Evolutionary conservation across 352 stramenopile genomes (phyloP), one percentile per base, ranked within the genome.

Genomic region (Elongisporangium undulatum): DNA sequence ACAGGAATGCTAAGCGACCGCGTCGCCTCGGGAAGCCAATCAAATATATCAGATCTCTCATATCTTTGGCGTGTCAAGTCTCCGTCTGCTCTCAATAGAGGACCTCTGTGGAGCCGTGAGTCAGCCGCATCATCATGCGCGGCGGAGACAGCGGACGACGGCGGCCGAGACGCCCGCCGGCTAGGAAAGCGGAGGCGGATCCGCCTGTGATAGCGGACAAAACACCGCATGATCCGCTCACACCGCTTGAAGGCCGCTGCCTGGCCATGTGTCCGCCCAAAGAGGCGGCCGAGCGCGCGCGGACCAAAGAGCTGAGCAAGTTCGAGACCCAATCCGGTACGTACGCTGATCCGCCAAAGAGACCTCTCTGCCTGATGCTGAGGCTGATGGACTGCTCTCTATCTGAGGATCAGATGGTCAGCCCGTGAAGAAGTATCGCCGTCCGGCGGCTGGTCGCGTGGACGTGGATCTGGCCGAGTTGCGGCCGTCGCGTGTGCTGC

Each of bases 361-460:
- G 19, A 15, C 9, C 19, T 51, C 23, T 19, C 12, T 52, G 49
- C 19, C 26, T 49, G 19, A 26, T 2, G 49, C 19, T 53, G 4
- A 24, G 6, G 22, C 19, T 59, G 63, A 41, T 61, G 54, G 41
- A 39, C 23, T 51, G 26, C 29, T 38, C 22, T 41, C 19, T 29
- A 17, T 26, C 13, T 55, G 17, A 53, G 4, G 8, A 57, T 41
- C 29, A 41, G 29, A 75, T 9, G n/a, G 61, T 52, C 57, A 70
- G 26, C 56, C 73, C 2, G 71, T 85, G 8, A 83, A 85, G 53
- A 81, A 82, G 71, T 83, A 85, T 48, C 71, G 76, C n/a, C 68
- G 76, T 58, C 64, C 76, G 41, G 76, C 76, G 53, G 76, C 76
- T 4, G 76, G 76, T 41, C 66, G 66, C n/a, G 56, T 68, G 19